Evolutionary conservation across 768 basidiomycete genomes (phyloP).

Genomic region (Arthromyces matolae): DNA sequence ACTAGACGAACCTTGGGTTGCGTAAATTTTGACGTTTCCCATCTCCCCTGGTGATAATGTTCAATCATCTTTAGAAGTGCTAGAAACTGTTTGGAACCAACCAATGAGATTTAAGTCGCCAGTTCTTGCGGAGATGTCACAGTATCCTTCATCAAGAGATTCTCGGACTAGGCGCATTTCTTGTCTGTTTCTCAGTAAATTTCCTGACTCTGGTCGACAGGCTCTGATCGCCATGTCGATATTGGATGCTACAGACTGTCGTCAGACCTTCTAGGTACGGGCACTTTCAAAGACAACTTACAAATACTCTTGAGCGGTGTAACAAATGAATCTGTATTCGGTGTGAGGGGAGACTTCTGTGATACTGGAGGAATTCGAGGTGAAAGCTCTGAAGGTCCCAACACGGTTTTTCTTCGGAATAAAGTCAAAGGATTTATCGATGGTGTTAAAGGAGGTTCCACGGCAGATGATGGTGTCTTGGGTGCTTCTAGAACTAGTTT

Average conservation of each 20-base stretch:
- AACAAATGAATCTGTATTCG: conserved; percentile 18
- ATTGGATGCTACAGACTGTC: conserved; percentile 46
- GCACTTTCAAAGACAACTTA: conserved; percentile 18
- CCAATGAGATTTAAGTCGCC: conserved; percentile 63
- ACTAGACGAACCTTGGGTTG: conserved; percentile 49
- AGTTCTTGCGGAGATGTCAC: conserved; percentile 66
- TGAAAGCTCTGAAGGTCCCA: conserved; percentile 8
- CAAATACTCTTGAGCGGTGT: conserved; percentile 44
- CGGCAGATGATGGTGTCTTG: neutral
- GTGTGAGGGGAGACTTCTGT: conserved; percentile 10
- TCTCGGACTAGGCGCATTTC: conserved; percentile 73
- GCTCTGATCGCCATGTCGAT: conserved; percentile 70
- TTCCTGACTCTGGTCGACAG: conserved; percentile 64
- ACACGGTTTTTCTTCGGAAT: conserved; percentile 7
- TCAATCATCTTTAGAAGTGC: neutral
- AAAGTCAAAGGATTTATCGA: conserved; percentile 10
- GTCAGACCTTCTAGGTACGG: conserved; percentile 1
- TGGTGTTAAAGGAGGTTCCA: conserved; percentile 4
- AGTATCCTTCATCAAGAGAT: conserved; percentile 77
- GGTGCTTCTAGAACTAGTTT: conserved; percentile 3
- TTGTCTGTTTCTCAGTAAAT: conserved; percentile 58
- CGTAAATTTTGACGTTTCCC: conserved; percentile 58
- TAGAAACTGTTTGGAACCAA: conserved; percentile 24
- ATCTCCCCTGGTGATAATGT: conserved; percentile 45
- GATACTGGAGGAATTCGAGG: conserved; percentile 14